Conservation (phyloP, 2,329 filamentous ascomycete genomes). For the Bipolaris gigantea region DNA sequence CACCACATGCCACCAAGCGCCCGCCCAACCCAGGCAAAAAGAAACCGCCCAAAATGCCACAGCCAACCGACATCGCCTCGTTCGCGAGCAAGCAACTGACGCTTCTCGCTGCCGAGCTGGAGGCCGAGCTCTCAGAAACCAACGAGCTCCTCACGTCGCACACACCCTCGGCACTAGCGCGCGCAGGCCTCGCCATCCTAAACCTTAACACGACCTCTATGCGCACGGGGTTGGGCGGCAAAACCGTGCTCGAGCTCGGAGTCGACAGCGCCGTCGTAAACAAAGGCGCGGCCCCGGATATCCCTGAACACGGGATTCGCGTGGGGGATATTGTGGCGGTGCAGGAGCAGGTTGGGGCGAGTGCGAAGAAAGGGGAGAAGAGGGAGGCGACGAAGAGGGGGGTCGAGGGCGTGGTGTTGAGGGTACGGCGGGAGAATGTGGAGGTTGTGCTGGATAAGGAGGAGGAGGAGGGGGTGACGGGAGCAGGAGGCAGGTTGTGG, state of each 20-base stretch:
- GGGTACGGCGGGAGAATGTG: slow-evolving; percentile 61
- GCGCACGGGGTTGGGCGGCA: slow-evolving; percentile 89
- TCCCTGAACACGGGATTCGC: slow-evolving; percentile 75
- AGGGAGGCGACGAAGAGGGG: slow-evolving; percentile 70
- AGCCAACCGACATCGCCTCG: slow-evolving; percentile 58
- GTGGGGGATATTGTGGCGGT: slow-evolving; percentile 78
- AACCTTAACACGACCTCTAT: slow-evolving; percentile 75
- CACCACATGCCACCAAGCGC: background rate
- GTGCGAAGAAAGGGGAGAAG: slow-evolving; percentile 71
- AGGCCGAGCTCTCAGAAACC: slow-evolving; percentile 72
- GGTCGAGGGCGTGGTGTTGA: slow-evolving; percentile 70
- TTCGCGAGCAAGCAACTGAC: slow-evolving; percentile 73
- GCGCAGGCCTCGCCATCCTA: slow-evolving; percentile 75
- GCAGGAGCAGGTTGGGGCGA: slow-evolving; percentile 71
- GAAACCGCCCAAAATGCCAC: slow-evolving; percentile 22
- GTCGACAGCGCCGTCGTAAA: slow-evolving; percentile 67
- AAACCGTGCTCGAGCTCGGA: slow-evolving; percentile 79
- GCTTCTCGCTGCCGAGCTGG: slow-evolving; percentile 70
- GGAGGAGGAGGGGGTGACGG: slow-evolving; percentile 55
- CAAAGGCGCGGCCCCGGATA: slow-evolving; percentile 53
- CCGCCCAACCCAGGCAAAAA: background rate
- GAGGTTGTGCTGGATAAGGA: slow-evolving; percentile 72
- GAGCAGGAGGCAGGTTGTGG: slow-evolving; percentile 59
- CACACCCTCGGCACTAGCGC: slow-evolving; percentile 69
- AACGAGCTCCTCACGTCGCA: slow-evolving; percentile 67